Base-by-base conservation (phyloP, 1,284 basidiomycete species). In the Pterula multifida region DNA sequence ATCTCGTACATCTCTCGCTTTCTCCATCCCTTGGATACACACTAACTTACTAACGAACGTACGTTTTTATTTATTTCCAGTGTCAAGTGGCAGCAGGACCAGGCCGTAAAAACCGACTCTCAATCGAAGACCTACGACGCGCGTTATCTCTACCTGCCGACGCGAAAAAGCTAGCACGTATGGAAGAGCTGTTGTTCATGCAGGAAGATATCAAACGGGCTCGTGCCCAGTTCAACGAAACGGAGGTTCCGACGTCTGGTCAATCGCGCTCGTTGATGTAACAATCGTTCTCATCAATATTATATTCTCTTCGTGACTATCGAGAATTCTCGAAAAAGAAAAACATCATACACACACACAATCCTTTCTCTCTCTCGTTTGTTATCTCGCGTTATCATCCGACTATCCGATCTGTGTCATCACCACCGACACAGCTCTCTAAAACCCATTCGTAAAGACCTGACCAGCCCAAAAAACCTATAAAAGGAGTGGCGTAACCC, bases 141-240 rank as follows among this genome's bases (percentile, higher is more conserved):
- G 83, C 76, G 3, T 65, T 93, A 26, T 85, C 85, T 22, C 71
- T 80, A 48, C 81, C 84, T 1, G 84, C 85, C 15, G 87, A 91
- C 58, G 79, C 84, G 26, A 90, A 90, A 66, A 92, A 92, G 61
- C 75, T 93, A 26, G 87, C 88, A 23, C 73, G 90, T 54, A 82
- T 92, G 78, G 89, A 93, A 63, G 90, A 93, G 63, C 68, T 93
- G 32, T 63, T 92, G 25, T 90, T 90, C 70, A 90, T 91, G 83
- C 87, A 91, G 61, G 88, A 91, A 62, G 90, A 90, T 56, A 91
- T 92, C 66, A 88, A 90, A 60, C 79, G 87, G n/a, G 90, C 89
- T 9, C 75, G 87, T 42, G 79, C 81, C 6, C 81, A 88, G 61
- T 89, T 90, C 55, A 77, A 81, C 47, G 82, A 84, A 53, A 57